phyloP scores from a whole-genome alignment of 805 yeast species.

The Saturnispora serradocipensis region DNA sequence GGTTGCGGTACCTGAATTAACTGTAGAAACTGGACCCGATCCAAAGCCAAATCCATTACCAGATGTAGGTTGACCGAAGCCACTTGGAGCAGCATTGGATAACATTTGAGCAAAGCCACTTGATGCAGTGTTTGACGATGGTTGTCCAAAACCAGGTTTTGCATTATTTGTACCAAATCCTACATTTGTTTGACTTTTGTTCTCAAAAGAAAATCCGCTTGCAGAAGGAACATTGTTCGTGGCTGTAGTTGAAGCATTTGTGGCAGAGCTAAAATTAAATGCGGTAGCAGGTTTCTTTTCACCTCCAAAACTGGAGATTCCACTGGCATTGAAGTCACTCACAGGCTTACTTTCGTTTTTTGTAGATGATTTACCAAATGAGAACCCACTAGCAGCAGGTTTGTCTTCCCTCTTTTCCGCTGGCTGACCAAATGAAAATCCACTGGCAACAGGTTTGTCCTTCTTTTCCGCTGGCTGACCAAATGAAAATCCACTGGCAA shows the following conservation, averaged over 20 bases:
- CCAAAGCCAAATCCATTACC: constrained; percentile 6
- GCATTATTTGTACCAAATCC: constrained; percentile 3
- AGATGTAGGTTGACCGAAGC: background rate
- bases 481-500: background rate
- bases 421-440: background rate
- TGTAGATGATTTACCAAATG: background rate
- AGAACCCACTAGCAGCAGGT: background rate
- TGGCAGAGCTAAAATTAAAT: background rate
- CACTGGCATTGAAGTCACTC: background rate
- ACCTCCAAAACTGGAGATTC: background rate
- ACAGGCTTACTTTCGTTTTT: constrained; percentile 3
- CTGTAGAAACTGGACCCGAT: constrained; percentile 4
- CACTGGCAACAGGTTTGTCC: background rate
- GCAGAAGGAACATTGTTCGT: background rate
- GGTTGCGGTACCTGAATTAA: background rate
- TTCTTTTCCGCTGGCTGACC: background rate
- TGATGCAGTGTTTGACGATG: background rate
- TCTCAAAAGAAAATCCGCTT: constrained; percentile 1
- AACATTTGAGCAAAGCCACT: background rate
- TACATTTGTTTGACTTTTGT: background rate
- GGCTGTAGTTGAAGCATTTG: background rate
- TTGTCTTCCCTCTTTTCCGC: background rate
- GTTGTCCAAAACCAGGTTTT: background rate
- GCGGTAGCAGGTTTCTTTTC: background rate
- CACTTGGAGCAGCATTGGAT: background rate